These are phyloP conservation scores for Eremothecium cymbalariae DNA, from an alignment of 1,139 yeast genomes.

Conservation along the genomic window DNA sequence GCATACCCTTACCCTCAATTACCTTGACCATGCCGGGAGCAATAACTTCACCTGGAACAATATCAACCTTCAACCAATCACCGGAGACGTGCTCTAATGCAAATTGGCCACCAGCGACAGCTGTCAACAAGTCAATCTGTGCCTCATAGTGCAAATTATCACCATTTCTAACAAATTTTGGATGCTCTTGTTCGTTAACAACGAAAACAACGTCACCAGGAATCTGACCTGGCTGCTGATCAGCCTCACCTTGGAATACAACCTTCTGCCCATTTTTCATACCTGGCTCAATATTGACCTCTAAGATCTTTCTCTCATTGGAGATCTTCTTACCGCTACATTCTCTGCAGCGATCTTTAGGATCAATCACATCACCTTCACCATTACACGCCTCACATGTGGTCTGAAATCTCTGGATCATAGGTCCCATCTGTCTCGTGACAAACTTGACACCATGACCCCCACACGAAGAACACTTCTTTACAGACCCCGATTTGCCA, in stretches of 20 bases:
- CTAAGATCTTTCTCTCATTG: constrained; percentile 84
- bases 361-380: constrained; percentile 79
- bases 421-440: constrained; percentile 98
- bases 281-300: constrained; percentile 94
- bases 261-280: constrained; percentile 93
- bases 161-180: constrained; percentile 42
- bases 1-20: constrained; percentile 94
- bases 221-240: constrained; percentile 88
- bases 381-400: constrained; percentile 91
- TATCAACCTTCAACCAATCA: constrained; percentile 74
- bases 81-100: constrained; percentile 81
- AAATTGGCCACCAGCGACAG: constrained; percentile 92
- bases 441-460: constrained; percentile 91
- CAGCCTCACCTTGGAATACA: constrained; percentile 92
- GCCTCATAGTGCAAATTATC: constrained; percentile 80
- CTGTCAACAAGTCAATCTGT: constrained; percentile 85
- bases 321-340: constrained; percentile 88
- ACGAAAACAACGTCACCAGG: constrained; percentile 96
- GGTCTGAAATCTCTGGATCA: constrained; percentile 96
- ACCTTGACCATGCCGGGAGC: constrained; percentile 77
- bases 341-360: constrained; percentile 79
- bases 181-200: constrained; percentile 62
- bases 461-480: constrained; percentile 75
- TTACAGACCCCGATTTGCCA: constrained; percentile 87
- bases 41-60: constrained; percentile 89